Evolutionary conservation across 2,329 filamentous ascomycete genomes (phyloP).

Genomic region (Fusarium pseudograminearum): DNA sequence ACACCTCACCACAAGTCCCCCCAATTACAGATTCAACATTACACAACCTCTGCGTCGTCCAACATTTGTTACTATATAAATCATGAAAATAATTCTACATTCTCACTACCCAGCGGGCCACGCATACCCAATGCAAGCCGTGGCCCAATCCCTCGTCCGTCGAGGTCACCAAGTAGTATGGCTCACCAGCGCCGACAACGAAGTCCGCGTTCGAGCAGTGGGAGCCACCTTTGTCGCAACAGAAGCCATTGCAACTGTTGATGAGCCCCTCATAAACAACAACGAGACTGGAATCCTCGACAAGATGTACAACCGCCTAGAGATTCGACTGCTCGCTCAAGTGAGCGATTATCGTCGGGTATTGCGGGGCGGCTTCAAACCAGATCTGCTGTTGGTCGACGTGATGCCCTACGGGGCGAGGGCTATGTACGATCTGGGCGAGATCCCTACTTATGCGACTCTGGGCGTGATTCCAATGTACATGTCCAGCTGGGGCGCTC

Average conservation of each 20-base stretch:
- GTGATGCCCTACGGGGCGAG: slow-evolving; percentile 54
- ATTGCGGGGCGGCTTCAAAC: slow-evolving; percentile 43
- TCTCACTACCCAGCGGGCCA: slow-evolving; percentile 57
- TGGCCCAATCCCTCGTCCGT: slow-evolving; percentile 53
- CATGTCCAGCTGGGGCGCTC: slow-evolving; percentile 47
- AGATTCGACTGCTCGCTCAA: slow-evolving; percentile 51
- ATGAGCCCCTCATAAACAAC: slow-evolving; percentile 47
- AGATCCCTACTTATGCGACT: slow-evolving; percentile 53
- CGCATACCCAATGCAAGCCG: slow-evolving; percentile 56
- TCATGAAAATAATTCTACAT: slow-evolving; percentile 55
- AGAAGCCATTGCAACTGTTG: slow-evolving; percentile 48
- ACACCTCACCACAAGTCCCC: neutral
- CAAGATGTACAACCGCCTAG: slow-evolving; percentile 42
- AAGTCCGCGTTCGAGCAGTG: slow-evolving; percentile 50
- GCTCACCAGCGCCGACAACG: slow-evolving; percentile 53
- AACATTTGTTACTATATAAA: neutral
- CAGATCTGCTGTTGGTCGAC: slow-evolving; percentile 54
- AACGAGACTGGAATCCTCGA: slow-evolving; percentile 52
- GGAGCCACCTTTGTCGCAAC: slow-evolving; percentile 53
- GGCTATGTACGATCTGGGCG: slow-evolving; percentile 53
- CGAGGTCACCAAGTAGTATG: slow-evolving; percentile 56
- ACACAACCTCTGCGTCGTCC: neutral
- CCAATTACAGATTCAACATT: slow-evolving; percentile 1
- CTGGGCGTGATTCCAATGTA: slow-evolving; percentile 57
- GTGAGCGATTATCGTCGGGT: slow-evolving; percentile 53